Base-by-base conservation (phyloP, 202 grass and related monocot genomes). In the Thinopyrum obtusiflorum region DNA sequence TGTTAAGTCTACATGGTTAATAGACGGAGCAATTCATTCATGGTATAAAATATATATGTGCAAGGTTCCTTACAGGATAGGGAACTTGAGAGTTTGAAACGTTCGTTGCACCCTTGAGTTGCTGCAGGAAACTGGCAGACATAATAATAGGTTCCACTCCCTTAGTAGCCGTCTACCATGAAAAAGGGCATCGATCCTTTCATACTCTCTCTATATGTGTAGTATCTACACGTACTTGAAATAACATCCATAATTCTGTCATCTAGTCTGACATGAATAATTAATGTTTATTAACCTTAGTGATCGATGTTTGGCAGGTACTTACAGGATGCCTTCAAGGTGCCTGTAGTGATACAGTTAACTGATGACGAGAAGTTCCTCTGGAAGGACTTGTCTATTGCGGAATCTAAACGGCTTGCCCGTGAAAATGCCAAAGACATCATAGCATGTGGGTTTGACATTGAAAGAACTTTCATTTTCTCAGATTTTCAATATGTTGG, bases 321-420 rank as follows among this genome's bases (percentile, higher is more conserved):
- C 85, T 82, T 98, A 84, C 93, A 98, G 83, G 91, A 98, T 77
- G 91, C 83, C 62, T 98, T 98, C 73, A 98, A 95, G 83, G 93
- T 98, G 64, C 93, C 93, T 62, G 74, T 98, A 72, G 93, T 98
- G 47, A 98, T 98, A 88, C 93, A 98, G 33, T 88, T 98, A 69
- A 98, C 95, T 47, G 95, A 95, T 5, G 93, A 98, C 27, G 93
- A 98, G 76, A 98, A 98, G 86, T 95, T 83, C 65, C 81, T 92
- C 72, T 95, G 91, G 93, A 98, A 98, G 71, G 83, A 91, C 61
- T 79, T 98, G 35, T 80, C 93, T 9, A 46, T 92, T 29, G 81
- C 84, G 84, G 92, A 97, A 81, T 87, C 42, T 64, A 82, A 90
- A 86, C 90, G 92, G 82, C 92, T 97, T 80, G 92, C 92, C 49